Conservation (phyloP, 139 green algal genomes). For the Chlamydomonas schloesseri region DNA sequence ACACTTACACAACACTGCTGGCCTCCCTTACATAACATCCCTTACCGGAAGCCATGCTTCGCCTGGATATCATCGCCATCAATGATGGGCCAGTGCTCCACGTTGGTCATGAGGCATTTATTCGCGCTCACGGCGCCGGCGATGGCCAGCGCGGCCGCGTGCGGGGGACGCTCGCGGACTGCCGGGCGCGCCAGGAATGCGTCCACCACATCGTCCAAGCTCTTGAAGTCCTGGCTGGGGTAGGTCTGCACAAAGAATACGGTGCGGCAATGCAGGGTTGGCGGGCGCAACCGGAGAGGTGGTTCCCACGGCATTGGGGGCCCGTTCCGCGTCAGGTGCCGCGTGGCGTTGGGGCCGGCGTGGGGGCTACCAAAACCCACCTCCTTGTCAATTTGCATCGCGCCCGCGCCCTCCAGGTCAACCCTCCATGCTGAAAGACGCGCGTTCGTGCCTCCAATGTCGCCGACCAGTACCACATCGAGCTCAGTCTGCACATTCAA, state of each 20-base stretch:
- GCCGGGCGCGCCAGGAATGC: constrained; percentile 55
- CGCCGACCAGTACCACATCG: constrained; percentile 80
- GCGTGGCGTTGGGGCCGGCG: neutral
- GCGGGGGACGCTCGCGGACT: constrained; percentile 2
- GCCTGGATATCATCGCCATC: constrained; percentile 69
- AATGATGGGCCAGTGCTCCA: constrained; percentile 78
- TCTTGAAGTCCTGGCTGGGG: constrained; percentile 65
- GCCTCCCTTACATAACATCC: no score
- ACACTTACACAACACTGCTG: no score
- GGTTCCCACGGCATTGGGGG: no score
- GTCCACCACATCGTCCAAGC: constrained; percentile 69
- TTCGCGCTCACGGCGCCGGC: constrained; percentile 87
- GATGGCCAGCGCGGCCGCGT: constrained; percentile 73
- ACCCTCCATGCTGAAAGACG: constrained; percentile 86
- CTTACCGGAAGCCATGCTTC: constrained; percentile 68
- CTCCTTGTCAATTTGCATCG: constrained; percentile 30
- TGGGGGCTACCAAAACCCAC: neutral
- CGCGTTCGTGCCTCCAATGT: constrained; percentile 96
- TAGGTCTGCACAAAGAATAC: constrained; percentile 65
- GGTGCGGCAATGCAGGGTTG: neutral
- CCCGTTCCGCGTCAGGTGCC: no score
- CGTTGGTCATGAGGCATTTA: constrained; percentile 92
- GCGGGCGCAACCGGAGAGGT: no score
- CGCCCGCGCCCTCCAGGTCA: constrained; percentile 19
- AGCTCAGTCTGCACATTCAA: no score